Conservation (phyloP, 2,329 filamentous ascomycete genomes). For the Thermomyces lanuginosus region DNA sequence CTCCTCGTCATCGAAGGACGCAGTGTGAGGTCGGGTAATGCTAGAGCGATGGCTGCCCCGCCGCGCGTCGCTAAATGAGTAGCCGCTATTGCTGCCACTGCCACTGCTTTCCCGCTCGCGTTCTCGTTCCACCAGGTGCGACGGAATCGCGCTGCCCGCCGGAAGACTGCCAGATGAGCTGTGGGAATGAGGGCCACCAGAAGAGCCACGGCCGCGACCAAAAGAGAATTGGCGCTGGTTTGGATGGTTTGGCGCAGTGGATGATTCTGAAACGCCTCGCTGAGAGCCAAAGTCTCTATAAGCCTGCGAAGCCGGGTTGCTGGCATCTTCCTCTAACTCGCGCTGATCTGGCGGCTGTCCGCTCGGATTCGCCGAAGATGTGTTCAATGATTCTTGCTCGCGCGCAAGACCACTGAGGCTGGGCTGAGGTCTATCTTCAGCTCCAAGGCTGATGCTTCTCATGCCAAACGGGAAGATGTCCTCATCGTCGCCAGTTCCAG, state of each 20-base stretch:
- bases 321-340: slow-evolving; percentile 11
- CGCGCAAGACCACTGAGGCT: slow-evolving; percentile 18
- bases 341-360: slow-evolving; percentile 9
- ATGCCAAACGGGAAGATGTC: slow-evolving; percentile 31
- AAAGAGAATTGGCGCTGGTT: slow-evolving; percentile 25
- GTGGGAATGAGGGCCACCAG: slow-evolving; percentile 21
- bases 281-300: slow-evolving; percentile 10
- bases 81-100: slow-evolving; percentile 26
- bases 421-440: slow-evolving; percentile 21
- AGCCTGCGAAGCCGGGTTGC: slow-evolving; percentile 8
- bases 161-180: slow-evolving; percentile 26
- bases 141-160: slow-evolving; percentile 17
- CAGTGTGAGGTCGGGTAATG: slow-evolving; percentile 16
- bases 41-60: slow-evolving; percentile 21
- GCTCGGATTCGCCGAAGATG: slow-evolving; percentile 8
- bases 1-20: slow-evolving; percentile 26
- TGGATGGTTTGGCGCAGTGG: slow-evolving; percentile 17
- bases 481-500: slow-evolving; percentile 23
- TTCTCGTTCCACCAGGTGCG: slow-evolving; percentile 20
- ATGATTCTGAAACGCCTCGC: slow-evolving; percentile 12
- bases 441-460: slow-evolving; percentile 31
- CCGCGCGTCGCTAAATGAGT: slow-evolving; percentile 19
- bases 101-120: slow-evolving; percentile 22
- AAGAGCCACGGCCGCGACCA: slow-evolving; percentile 22
- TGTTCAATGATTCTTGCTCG: slow-evolving; percentile 17